Evolutionary conservation across 225 moss, liverwort and hornwort genomes (phyloP), one percentile per base, ranked within the genome.

Genomic region (Marchantia paleacea): DNA sequence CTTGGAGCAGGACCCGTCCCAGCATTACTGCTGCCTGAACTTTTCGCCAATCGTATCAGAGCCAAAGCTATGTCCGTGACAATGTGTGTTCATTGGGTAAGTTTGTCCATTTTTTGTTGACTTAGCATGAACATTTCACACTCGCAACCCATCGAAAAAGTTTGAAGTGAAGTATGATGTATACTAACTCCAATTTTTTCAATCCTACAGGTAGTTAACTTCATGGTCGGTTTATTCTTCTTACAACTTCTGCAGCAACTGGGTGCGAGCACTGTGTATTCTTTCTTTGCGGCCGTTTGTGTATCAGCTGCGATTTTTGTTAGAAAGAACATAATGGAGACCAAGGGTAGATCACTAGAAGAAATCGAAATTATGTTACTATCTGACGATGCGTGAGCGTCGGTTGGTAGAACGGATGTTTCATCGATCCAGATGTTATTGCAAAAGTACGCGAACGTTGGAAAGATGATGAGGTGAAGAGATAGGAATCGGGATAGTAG

Each of bases 41-140:
- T 96, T 7, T 96, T 96, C 79, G 86, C 94, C 71, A 91, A 85
- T 76, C 89, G 94, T 14, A 94, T 96, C 75, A 89, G 96, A 84
- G 96, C 92, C 0, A 92, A 94, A 81, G 96, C 88, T 49, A 92
- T 96, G 91, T 92, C 96, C 49, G 85, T 96, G 70, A 90, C 92
- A 8, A 94, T 96, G 96, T 94, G 94, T 80, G 91, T 90, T 61
- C 96, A 96, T 67, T 96, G 96, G 96, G 87, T 91, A 89, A 84
- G 89, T 79, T 20, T 7, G 7, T 7, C 55, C 52, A n/a, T 62
- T 0, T 58, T 58, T 3, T 3, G 57, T 13, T 20, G 39, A 39
- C 39, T 39, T 39, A 39, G 39, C 5, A 39, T 39, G 39, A 39
- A 39, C 39, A 39, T 2, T 2, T 39, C 39, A 39, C 39, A 39